Evolutionary conservation across 1,139 yeast species (phyloP), one percentile per base, ranked within the genome.

Genomic region (Kluyveromyces sp.): DNA sequence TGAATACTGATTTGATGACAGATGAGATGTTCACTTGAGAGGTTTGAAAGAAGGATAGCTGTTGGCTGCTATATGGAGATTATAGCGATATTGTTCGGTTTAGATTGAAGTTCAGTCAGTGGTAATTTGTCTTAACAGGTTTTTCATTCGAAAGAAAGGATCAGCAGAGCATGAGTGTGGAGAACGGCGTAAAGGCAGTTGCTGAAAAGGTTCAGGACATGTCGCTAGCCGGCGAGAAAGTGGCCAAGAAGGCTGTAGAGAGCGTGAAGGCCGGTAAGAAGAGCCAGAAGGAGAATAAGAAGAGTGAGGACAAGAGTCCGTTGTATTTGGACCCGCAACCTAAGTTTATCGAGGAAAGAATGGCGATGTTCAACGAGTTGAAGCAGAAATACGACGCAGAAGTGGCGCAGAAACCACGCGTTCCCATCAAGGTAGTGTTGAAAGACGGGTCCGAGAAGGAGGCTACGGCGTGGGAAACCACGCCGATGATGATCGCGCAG

Each of bases 391-490:
- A 83, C 61, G 89, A 87, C 57, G 92, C 76, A 4, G 80, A 76
- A 51, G 68, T 83, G 45, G 84, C 88, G 40, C 63, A 74, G 20
- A 75, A 77, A 68, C 71, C 73, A 42, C 76, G 79, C 42, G 78
- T 61, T 30, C 75, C 86, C 36, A 81, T 94, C 63, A 75, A 77
- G 55, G 75, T 92, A 63, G 85, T 95, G 39, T 74, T 92, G 65
- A 86, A 84, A 63, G 96, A 89, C 58, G 97, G 97, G 40, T 68
- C 83, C 40, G 68, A 77, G 46, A 81, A 83, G 63, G 82, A 76
- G 53, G 98, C 88, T 51, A 76, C 76, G 35, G 72, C 96, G 3
- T 94, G 81, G 80, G 96, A 88, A 64, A 89, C 98, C 42, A 71
- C 87, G 30, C 98, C 99, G 41, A 67, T 85, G 68, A 84, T 80